Evolutionary conservation across 805 yeast species (phyloP).

Genomic region (Myxozyma monticola): DNA sequence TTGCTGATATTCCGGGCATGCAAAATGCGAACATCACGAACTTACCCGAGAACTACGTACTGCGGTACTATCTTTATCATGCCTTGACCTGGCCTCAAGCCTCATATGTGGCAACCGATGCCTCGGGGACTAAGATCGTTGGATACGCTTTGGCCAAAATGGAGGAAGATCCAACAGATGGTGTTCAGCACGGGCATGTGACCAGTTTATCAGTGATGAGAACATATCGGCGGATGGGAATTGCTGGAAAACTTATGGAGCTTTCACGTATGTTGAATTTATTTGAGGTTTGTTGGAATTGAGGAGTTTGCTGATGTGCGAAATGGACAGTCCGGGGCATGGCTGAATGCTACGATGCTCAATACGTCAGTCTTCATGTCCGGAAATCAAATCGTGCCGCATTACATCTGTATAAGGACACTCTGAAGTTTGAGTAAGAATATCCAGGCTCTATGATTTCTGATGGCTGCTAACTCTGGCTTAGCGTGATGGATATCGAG

Average conservation of each 20-base stretch:
- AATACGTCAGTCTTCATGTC: slow-evolving; percentile 87
- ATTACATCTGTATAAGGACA: slow-evolving; percentile 81
- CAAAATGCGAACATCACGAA: slow-evolving; percentile 55
- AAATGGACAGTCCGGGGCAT: slow-evolving; percentile 56
- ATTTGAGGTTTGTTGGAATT: neutral
- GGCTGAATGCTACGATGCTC: slow-evolving; percentile 76
- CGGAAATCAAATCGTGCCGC: slow-evolving; percentile 94
- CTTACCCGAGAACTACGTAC: slow-evolving; percentile 84
- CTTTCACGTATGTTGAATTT: slow-evolving; percentile 50
- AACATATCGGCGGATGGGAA: slow-evolving; percentile 90
- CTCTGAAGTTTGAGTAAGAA: slow-evolving; percentile 65
- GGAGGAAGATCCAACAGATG: slow-evolving; percentile 69
- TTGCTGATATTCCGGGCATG: slow-evolving; percentile 87
- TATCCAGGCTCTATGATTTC: neutral
- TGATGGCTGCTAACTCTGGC: neutral
- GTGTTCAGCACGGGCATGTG: slow-evolving; percentile 83
- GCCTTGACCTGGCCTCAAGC: slow-evolving; percentile 97
- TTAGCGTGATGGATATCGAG: slow-evolving; percentile 69
- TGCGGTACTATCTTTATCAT: slow-evolving; percentile 93
- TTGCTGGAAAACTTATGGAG: slow-evolving; percentile 88
- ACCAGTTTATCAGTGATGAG: slow-evolving; percentile 94
- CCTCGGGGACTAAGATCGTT: slow-evolving; percentile 78
- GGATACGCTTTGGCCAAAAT: slow-evolving; percentile 95
- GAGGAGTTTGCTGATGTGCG: neutral
- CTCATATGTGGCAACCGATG: slow-evolving; percentile 77